These are phyloP conservation scores for Erodium maritimum DNA, from an alignment of 345 rosid genomes.

Conservation along the genomic window DNA sequence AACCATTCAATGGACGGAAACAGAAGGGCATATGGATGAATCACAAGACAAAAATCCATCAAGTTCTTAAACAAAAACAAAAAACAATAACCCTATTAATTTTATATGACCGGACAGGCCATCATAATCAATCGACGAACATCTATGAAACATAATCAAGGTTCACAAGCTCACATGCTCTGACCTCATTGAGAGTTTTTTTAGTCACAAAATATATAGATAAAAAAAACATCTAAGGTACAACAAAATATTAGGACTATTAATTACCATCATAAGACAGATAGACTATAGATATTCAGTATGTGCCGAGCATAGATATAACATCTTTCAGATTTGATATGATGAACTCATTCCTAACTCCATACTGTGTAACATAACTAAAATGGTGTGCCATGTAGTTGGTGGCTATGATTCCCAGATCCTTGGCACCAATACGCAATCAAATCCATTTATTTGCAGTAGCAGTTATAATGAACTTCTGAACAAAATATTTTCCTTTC, in stretches of 20 bases:
- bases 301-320: too few species aligned
- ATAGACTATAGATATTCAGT: too few species aligned
- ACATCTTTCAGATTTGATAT: too few species aligned
- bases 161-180: neutral
- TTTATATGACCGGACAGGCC: neutral
- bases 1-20: neutral
- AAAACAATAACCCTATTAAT: too few species aligned
- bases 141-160: neutral
- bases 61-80: neutral
- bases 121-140: neutral
- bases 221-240: neutral
- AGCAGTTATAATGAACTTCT: neutral
- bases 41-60: neutral
- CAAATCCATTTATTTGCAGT: neutral
- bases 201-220: neutral
- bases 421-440: neutral
- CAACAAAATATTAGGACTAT: neutral
- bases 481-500: neutral
- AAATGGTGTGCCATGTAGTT: neutral
- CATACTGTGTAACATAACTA: too few species aligned
- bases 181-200: neutral
- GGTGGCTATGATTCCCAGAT: neutral
- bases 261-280: too few species aligned
- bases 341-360: too few species aligned
- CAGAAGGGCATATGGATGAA: neutral